A percentile compares a stretch with the other conserved stretches of the same genome.
These are phyloP conservation scores for Metarhizium brunneum DNA, from an alignment of 2,329 filamentous ascomycete species.

Conservation along the genomic window DNA sequence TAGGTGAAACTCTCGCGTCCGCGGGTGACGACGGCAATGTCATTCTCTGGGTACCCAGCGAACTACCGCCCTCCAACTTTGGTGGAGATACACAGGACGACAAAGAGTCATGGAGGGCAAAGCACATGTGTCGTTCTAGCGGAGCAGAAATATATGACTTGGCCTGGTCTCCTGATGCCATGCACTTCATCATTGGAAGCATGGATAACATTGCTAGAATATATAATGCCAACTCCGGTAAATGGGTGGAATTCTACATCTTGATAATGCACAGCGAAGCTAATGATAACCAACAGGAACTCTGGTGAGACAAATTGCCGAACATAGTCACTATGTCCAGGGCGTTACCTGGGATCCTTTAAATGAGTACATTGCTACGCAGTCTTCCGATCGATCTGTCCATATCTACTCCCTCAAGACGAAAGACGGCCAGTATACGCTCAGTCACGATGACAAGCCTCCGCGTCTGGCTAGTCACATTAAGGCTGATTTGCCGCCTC, in stretches of 20 bases:
- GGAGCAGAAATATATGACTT: conserved; percentile 97
- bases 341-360: conserved; percentile 97
- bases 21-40: conserved; percentile 97
- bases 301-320: conserved; percentile 83
- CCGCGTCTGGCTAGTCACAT: conserved; percentile 71
- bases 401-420: conserved; percentile 95
- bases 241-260: conserved; percentile 13
- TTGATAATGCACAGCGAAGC: background rate
- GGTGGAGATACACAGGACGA: conserved; percentile 83
- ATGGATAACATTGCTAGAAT: conserved; percentile 99
- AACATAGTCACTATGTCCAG: conserved; percentile 97
- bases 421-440: conserved; percentile 89
- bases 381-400: conserved; percentile 94
- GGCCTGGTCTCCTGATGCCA: conserved; percentile 95
- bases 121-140: conserved; percentile 93
- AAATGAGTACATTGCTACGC: conserved; percentile 96
- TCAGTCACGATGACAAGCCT: conserved; percentile 57
- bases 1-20: conserved; percentile 87
- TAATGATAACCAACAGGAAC: conserved; percentile 29
- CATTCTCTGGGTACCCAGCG: conserved; percentile 88
- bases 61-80: conserved; percentile 58
- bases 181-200: conserved; percentile 95
- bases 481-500: conserved; percentile 83
- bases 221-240: conserved; percentile 88
- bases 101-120: conserved; percentile 93